Evolutionary conservation across 73 alveolate genomes (phyloP).

Genomic region (Stentor roeselii): DNA sequence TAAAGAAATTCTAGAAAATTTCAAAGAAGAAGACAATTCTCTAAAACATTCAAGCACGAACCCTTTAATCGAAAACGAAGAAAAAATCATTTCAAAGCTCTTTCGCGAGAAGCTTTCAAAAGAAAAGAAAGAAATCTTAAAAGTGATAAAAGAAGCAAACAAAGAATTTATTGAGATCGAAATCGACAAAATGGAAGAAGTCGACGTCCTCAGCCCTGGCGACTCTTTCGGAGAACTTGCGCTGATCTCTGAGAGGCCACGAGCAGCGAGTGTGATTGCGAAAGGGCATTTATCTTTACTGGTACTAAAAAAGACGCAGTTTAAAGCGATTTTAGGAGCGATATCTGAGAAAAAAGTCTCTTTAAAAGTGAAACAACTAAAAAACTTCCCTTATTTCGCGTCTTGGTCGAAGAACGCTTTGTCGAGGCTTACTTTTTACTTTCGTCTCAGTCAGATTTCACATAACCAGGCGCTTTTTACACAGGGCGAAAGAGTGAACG

Average conservation of each 20-base stretch:
- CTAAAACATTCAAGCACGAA: neutral
- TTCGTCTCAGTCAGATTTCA: neutral
- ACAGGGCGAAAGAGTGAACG: constrained; percentile 38
- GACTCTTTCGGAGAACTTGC: constrained; percentile 83
- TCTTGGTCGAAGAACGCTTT: constrained; percentile 44
- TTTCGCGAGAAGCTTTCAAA: neutral
- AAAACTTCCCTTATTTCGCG: constrained; percentile 42
- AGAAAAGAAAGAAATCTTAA: neutral
- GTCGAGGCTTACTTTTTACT: constrained; percentile 40
- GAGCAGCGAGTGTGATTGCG: constrained; percentile 78
- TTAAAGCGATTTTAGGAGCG: constrained; percentile 37
- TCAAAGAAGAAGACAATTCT: neutral
- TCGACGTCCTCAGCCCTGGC: constrained; percentile 34
- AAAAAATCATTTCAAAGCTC: neutral
- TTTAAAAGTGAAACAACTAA: constrained; percentile 29
- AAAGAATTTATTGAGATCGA: neutral
- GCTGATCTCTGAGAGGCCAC: constrained; percentile 64
- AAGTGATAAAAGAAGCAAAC: neutral
- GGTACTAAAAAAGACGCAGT: constrained; percentile 34
- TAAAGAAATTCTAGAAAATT: neutral
- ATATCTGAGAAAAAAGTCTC: constrained; percentile 38
- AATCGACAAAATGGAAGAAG: constrained; percentile 31
- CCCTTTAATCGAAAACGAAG: neutral
- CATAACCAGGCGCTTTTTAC: constrained; percentile 42
- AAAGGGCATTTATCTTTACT: constrained; percentile 28